Conservation (phyloP, 257 asterid genomes). For the Solanum pinnatisectum region DNA sequence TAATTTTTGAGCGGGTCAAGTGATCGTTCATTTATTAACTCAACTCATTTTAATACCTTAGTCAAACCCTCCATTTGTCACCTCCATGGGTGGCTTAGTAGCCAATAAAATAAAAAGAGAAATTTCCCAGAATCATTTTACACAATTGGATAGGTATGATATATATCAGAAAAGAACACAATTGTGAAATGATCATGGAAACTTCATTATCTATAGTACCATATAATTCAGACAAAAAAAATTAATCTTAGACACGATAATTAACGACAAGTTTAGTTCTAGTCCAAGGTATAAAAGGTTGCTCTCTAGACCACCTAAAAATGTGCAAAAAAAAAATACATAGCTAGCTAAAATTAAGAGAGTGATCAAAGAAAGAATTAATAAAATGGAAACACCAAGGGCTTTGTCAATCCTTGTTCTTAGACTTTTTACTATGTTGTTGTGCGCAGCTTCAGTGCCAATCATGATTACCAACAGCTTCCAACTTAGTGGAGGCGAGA, state of each 20-base stretch:
- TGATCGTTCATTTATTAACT: neutral
- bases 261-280: neutral
- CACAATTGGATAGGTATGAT: neutral
- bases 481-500: conserved; percentile 16
- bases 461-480: conserved; percentile 33
- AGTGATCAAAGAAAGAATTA: neutral
- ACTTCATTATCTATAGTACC: neutral
- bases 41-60: neutral
- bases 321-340: neutral
- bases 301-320: neutral
- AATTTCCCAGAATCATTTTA: neutral
- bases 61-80: neutral
- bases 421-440: conserved; percentile 36
- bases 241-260: neutral
- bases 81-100: neutral
- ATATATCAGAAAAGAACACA: neutral
- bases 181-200: neutral
- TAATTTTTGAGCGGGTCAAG: too few species aligned
- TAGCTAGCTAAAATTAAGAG: neutral
- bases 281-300: neutral
- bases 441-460: conserved; percentile 30
- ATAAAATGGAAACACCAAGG: neutral
- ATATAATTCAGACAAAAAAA: neutral
- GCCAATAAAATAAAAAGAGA: neutral
- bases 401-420: conserved; percentile 5